phyloP scores from a whole-genome alignment of 208 protist species.

The Entamoeba dispar region DNA sequence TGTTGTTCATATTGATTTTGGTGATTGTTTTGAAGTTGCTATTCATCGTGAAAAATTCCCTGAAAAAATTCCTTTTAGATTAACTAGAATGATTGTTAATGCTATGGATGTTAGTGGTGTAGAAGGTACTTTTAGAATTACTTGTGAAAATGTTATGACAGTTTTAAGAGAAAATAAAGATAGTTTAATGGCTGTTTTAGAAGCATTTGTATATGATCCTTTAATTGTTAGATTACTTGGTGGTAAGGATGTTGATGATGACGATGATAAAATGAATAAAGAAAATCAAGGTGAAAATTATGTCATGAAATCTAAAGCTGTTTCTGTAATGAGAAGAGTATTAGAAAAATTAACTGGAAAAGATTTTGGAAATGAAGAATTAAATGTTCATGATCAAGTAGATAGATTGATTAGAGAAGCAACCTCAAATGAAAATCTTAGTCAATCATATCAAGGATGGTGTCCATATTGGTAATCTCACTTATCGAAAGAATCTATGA shows the following conservation, averaged over 20 bases:
- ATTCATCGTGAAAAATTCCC: conserved; percentile 88
- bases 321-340: conserved; percentile 76
- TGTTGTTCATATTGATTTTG: conserved; percentile 99
- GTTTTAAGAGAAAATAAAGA: conserved; percentile 88
- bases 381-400: conserved; percentile 35
- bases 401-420: conserved; percentile 53
- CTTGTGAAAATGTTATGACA: conserved; percentile 82
- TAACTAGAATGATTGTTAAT: conserved; percentile 87
- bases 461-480: conserved; percentile 76
- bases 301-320: conserved; percentile 60
- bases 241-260: not conserved
- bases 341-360: conserved; percentile 84
- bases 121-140: conserved; percentile 88
- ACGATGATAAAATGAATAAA: conserved; percentile 20
- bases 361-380: conserved; percentile 55
- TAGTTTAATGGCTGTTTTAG: conserved; percentile 89
- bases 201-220: conserved; percentile 98
- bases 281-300: not conserved
- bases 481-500: no score
- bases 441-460: conserved; percentile 91
- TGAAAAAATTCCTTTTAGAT: conserved; percentile 94
- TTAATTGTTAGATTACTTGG: conserved; percentile 84
- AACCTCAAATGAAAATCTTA: conserved; percentile 87
- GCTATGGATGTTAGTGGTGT: conserved; percentile 92
- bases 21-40: conserved; percentile 97